Base-by-base conservation (phyloP, 106 monocot species). In the Allium cepa region DNA sequence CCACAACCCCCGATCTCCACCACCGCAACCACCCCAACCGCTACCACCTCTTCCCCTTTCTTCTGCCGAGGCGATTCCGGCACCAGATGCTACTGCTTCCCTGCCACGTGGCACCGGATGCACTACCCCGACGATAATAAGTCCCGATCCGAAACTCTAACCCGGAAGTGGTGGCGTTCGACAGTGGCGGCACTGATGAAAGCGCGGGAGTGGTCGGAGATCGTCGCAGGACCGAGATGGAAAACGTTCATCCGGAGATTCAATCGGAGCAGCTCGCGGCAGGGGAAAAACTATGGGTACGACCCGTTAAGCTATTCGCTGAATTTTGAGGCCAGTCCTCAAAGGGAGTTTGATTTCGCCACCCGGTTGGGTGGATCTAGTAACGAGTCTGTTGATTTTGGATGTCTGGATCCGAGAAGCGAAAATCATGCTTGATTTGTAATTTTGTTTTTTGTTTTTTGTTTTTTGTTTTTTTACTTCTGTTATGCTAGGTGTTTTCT, bases 141-240 rank as follows among this genome's bases (percentile, higher is more conserved):
- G 49, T 26, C 57, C 47, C 56, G 65, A 62, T 52, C 67, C 17
- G 66, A 66, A 45, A 46, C 47, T 6, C 26, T 18, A 8, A 10
- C 64, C 48, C 15, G 66, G 15, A 22, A 62, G 64, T 60, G 57
- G 53, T 26, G 17, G 51, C 17, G 57, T 22, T 62, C 74, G 71
- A 11, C 0, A 51, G 59, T 16, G 17, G 67, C 75, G 47, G 88
- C 82, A 59, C 13, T 77, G 17, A 62, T 78, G 68, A 88, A 83
- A 69, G 70, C 83, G 17, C 75, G 92, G 52, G 92, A 85, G 80
- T 92, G 88, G 92, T 92, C 92, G 64, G 92, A 92, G 78, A 56
- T 88, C 72, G 68, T 77, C 17, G 84, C 88, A 5, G 84, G 88
- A 47, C 88, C 88, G 7, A 56, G 72, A 60, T 88, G 88, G 88